Evolutionary conservation across 1,284 basidiomycete species (phyloP), one percentile per base, ranked within the genome.

Genomic region (Moesziomyces sp.): DNA sequence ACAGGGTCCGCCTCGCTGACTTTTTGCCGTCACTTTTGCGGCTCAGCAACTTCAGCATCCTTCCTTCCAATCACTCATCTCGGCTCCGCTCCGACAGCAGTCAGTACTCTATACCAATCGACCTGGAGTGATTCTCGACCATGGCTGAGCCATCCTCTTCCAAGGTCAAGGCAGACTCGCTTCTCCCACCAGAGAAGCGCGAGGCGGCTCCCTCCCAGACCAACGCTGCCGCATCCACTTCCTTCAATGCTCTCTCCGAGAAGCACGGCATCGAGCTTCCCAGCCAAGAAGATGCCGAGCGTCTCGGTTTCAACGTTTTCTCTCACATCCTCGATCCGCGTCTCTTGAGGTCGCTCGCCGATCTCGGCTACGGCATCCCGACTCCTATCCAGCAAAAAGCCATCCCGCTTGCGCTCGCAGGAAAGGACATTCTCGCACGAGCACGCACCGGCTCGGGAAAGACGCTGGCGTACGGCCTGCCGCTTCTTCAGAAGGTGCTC

Each of bases 361-460:
- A 93, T 79, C 86, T 90, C 75, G 91, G 91, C 30, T 94, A 92
- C 81, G 89, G 91, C n/a, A 88, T 88, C 30, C 93, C 93, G 1
- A 94, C 93, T 0, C 87, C 91, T 21, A 90, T 94, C 4, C 93
- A 94, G 83, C 87, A 87, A 7, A 92, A 91, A 76, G 76, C 82
- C 46, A 92, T 96, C 53, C 93, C 93, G 6, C 87, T 94, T 24
- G 93, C 93, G 0, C 88, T 99, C 28, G 92, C 95, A 84, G 91
- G 92, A 71, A 89, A 90, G 52, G 97, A 99, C 85, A 92, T 99
- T 56, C 89, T 99, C 24, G 96, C 95, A 6, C 88, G 93, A 35
- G 95, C 97, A 4, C 89, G 93, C 40, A 99, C 97, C 1, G 97
- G 97, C 14, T 94, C 92, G 62, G 97, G 97, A 48, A 99, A 99